Conservation (phyloP, 805 yeast species). For the Starmera quercuum region DNA sequence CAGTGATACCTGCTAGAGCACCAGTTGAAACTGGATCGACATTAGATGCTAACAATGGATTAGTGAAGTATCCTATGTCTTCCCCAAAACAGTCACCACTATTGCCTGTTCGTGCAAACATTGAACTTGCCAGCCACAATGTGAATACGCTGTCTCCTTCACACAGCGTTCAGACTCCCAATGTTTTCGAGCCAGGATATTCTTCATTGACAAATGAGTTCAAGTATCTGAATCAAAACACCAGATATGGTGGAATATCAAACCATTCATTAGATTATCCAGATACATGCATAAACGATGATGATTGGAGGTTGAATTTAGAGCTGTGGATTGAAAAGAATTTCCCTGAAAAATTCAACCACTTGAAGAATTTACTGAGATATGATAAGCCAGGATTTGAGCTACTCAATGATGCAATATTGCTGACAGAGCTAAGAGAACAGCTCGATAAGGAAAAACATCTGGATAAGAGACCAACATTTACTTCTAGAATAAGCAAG, state of each 20-base stretch:
- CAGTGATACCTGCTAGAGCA: constrained; percentile 3
- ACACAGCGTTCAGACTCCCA: constrained; percentile 13
- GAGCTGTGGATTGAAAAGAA: constrained; percentile 33
- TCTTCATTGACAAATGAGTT: constrained; percentile 5
- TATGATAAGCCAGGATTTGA: constrained; percentile 23
- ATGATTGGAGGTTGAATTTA: constrained; percentile 37
- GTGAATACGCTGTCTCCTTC: too few species aligned
- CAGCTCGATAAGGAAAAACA: constrained; percentile 14
- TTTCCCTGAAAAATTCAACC: constrained; percentile 30
- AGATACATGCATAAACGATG: constrained; percentile 30
- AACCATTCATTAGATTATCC: constrained; percentile 18
- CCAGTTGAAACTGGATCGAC: too few species aligned
- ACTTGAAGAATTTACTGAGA: constrained; percentile 28
- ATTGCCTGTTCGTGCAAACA: too few species aligned
- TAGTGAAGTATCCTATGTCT: too few species aligned
- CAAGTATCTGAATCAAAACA: constrained; percentile 14
- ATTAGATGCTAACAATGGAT: too few species aligned
- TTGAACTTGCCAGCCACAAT: too few species aligned
- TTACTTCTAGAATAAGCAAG: constrained; percentile 22
- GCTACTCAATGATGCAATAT: constrained; percentile 19
- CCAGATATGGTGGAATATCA: constrained; percentile 8
- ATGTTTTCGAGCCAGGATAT: constrained; percentile 7
- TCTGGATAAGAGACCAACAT: constrained; percentile 15
- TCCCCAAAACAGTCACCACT: too few species aligned
- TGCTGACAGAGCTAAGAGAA: constrained; percentile 18